phyloP scores from a whole-genome alignment of 176 grass and related monocot species.

The Leersia perrieri region DNA sequence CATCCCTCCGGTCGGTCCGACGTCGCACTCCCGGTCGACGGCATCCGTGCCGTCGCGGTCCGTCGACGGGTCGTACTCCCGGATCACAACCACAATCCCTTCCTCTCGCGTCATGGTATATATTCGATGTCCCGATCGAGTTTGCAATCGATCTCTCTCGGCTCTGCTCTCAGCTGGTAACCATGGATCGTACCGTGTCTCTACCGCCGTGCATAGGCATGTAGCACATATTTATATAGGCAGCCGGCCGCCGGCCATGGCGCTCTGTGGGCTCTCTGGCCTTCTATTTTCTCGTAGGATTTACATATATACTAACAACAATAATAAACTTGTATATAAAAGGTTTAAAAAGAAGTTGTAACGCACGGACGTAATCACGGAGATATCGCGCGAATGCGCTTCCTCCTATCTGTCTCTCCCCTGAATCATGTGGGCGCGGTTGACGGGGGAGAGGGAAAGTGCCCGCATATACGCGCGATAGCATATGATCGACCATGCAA shows the following conservation, averaged over 20 bases:
- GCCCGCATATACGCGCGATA: background rate
- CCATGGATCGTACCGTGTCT: too few relatives aligned
- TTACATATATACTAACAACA: too few relatives aligned
- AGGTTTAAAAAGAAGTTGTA: background rate
- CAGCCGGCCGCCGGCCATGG: background rate
- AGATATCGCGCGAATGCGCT: background rate
- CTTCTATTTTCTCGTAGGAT: background rate
- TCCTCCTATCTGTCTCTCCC: background rate
- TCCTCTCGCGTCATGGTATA: background rate
- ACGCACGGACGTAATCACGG: background rate
- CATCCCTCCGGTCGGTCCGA: conserved; percentile 51
- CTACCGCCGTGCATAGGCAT: background rate
- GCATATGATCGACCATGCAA: background rate
- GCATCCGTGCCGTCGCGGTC: conserved; percentile 54
- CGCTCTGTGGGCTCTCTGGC: background rate
- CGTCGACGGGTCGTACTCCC: conserved; percentile 51
- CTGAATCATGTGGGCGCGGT: conserved; percentile 22
- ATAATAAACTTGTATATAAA: background rate
- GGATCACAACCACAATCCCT: conserved; percentile 8
- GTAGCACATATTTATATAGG: conserved; percentile 31
- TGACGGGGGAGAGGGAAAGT: background rate
- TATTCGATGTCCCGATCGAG: background rate
- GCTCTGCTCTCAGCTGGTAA: too few relatives aligned
- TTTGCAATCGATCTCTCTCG: background rate
- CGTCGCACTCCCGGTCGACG: conserved; percentile 73